Evolutionary conservation across 371 early-diverging fungal species (phyloP).

Genomic region (Dentiscutata heterogama): DNA sequence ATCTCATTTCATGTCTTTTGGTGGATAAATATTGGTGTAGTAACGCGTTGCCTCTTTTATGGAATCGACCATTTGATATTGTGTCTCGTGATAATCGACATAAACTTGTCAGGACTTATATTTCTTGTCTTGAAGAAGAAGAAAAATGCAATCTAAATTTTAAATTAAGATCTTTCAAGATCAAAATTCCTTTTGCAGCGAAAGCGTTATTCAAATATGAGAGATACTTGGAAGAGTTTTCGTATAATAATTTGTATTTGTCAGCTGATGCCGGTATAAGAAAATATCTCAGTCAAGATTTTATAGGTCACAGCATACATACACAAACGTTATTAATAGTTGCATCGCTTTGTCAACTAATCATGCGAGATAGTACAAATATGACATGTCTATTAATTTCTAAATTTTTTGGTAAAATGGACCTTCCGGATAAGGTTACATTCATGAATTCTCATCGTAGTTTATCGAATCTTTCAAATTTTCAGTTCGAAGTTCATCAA

Average conservation of each 20-base stretch:
- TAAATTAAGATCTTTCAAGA: not conserved
- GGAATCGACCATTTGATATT: slow-evolving; percentile 30
- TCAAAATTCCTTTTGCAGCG: slow-evolving; percentile 1
- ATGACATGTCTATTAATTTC: not conserved
- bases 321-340: not conserved
- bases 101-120: slow-evolving; percentile 15
- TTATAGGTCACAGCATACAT: not conserved
- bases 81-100: not conserved
- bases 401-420: not conserved
- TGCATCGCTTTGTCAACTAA: not conserved
- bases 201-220: not conserved
- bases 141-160: not conserved
- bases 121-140: slow-evolving; percentile 12
- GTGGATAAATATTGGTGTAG: slow-evolving; percentile 31
- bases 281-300: not conserved
- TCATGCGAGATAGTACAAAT: not conserved
- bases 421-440: not conserved
- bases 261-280: slow-evolving; percentile 23
- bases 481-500: not conserved
- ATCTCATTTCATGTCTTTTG: slow-evolving; percentile 25
- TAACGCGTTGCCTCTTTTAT: slow-evolving; percentile 8
- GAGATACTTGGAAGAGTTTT: slow-evolving; percentile 7
- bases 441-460: not conserved
- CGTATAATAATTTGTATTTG: not conserved
- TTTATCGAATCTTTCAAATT: not conserved